Conservation (phyloP, 352 stramenopile species). For the Peronospora destructor region DNA sequence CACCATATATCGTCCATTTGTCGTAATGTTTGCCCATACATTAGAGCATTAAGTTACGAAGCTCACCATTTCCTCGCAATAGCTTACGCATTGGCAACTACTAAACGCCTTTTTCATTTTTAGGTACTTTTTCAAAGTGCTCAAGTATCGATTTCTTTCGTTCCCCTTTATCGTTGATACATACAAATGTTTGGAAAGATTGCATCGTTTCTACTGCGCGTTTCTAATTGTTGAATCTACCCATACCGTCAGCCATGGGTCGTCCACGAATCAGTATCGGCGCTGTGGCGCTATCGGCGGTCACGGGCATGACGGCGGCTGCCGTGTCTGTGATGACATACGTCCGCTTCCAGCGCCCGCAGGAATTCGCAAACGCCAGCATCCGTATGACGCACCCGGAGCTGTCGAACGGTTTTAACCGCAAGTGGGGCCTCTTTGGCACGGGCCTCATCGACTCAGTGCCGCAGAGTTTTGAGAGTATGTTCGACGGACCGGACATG, state of each 20-base stretch:
- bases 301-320: slow-evolving; percentile 80
- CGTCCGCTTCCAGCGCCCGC: no score
- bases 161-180: not conserved
- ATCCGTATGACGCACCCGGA: no score
- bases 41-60: not conserved
- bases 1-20: not conserved
- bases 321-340: no score
- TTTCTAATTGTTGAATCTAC: not conserved
- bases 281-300: slow-evolving; percentile 58
- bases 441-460: no score
- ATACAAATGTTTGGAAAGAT: slow-evolving; percentile 6
- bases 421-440: no score
- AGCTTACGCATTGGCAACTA: slow-evolving; percentile 62
- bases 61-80: slow-evolving; percentile 71
- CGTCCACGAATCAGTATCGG: slow-evolving; percentile 41
- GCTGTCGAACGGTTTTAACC: no score
- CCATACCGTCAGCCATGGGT: slow-evolving; percentile 18
- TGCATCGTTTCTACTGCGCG: not conserved
- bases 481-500: slow-evolving; percentile 60
- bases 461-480: no score
- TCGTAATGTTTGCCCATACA: not conserved
- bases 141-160: not conserved
- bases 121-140: not conserved
- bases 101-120: slow-evolving; percentile 30
- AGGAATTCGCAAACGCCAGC: no score